Percentiles rank a stretch among this genome's conserved stretches.
These are phyloP conservation scores for Knoxdaviesia proteae DNA, from an alignment of 2,329 filamentous ascomycete species.

Conservation along the genomic window DNA sequence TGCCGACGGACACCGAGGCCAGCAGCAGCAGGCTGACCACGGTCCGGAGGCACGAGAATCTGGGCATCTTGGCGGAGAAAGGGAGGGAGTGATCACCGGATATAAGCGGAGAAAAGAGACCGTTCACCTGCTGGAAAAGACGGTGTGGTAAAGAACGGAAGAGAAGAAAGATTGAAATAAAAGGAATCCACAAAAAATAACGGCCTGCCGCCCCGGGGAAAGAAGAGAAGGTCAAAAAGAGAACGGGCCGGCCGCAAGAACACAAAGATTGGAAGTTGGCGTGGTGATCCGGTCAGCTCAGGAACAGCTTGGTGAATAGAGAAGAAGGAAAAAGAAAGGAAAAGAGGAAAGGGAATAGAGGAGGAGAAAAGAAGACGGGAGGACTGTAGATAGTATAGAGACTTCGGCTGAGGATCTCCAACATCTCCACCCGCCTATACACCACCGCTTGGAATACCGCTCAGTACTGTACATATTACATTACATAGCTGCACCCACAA, in stretches of 20 bases:
- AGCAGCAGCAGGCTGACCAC: too few species aligned
- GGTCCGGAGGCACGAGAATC: too few species aligned
- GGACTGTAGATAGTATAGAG: conserved; percentile 1
- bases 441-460: too few species aligned
- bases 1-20: too few species aligned
- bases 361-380: conserved; percentile 1
- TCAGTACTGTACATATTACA: too few species aligned
- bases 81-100: too few species aligned
- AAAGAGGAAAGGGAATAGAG: neutral
- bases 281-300: conserved; percentile 1
- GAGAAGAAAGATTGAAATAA: neutral
- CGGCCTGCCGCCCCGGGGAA: neutral
- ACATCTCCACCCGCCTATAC: too few species aligned
- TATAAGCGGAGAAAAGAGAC: conserved; percentile 3
- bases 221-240: neutral
- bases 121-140: neutral
- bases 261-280: neutral
- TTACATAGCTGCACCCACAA: too few species aligned
- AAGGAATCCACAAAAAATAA: neutral
- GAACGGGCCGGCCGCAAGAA: conserved; percentile 1
- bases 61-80: too few species aligned
- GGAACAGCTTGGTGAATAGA: conserved; percentile 1
- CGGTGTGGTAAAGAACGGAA: neutral
- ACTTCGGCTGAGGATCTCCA: too few species aligned
- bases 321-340: conserved; percentile 1